These are phyloP conservation scores for Mycotypha africana DNA, from an alignment of 371 early-diverging fungal species.

Conservation along the genomic window DNA sequence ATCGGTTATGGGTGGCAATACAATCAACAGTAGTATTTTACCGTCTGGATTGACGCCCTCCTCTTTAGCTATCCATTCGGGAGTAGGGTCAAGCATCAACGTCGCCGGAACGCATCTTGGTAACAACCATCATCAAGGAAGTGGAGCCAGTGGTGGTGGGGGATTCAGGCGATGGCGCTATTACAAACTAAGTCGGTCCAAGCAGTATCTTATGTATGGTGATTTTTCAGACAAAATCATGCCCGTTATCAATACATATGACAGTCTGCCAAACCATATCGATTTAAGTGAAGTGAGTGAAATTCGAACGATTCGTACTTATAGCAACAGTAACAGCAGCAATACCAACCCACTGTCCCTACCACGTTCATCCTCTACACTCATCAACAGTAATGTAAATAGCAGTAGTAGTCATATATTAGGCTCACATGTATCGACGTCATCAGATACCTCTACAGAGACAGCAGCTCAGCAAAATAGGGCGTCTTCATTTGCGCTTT, in stretches of 20 bases:
- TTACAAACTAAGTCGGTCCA: conserved; percentile 60
- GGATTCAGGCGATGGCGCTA: conserved; percentile 48
- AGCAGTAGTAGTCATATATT: too few species aligned
- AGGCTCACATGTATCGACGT: background rate
- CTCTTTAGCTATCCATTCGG: background rate
- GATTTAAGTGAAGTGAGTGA: conserved; percentile 53
- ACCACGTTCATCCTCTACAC: too few species aligned
- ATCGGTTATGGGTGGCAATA: conserved; percentile 5
- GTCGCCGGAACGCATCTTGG: background rate
- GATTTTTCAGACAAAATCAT: conserved; percentile 57
- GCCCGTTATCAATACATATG: conserved; percentile 20
- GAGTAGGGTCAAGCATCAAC: background rate
- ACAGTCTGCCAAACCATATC: conserved; percentile 39
- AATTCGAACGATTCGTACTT: conserved; percentile 41
- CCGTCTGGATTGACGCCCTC: background rate
- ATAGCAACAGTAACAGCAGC: background rate
- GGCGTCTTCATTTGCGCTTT: conserved; percentile 41
- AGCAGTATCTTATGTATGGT: conserved; percentile 57
- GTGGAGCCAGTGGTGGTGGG: background rate
- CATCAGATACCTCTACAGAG: background rate
- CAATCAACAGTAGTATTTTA: background rate
- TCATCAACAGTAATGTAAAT: background rate
- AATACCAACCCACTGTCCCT: too few species aligned
- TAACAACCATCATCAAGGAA: conserved; percentile 3
- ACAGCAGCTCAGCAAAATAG: background rate